Conservation (phyloP, 176 grass and related monocot genomes). For the Pontederia paniculata region DNA sequence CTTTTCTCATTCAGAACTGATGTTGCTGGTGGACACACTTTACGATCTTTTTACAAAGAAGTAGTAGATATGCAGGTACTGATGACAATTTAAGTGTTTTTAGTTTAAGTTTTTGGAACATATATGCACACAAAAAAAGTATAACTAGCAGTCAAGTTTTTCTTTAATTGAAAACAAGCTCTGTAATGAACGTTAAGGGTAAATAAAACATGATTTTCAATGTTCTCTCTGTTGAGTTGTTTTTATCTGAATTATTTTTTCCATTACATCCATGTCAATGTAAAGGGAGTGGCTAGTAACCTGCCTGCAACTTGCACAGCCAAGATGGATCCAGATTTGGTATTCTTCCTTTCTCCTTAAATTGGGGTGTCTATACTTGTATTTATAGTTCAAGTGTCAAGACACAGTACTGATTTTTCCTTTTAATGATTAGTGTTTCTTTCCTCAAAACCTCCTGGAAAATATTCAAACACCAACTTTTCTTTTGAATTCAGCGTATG, state of each 20-base stretch:
- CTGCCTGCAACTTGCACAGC: slow-evolving; percentile 76
- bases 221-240: no score
- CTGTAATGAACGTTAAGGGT: no score
- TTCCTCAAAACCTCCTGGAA: slow-evolving; percentile 48
- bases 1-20: slow-evolving; percentile 38
- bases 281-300: slow-evolving; percentile 52
- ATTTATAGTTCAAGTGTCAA: neutral
- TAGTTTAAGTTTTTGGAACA: neutral
- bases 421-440: slow-evolving; percentile 43
- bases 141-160: no score
- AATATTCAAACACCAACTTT: slow-evolving; percentile 50
- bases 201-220: no score
- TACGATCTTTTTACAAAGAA: slow-evolving; percentile 65
- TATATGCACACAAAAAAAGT: no score
- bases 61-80: slow-evolving; percentile 79
- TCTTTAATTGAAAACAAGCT: no score
- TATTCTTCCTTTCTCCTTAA: slow-evolving; percentile 17
- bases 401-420: neutral
- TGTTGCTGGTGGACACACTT: slow-evolving; percentile 51
- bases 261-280: no score
- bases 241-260: no score
- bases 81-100: neutral
- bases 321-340: slow-evolving; percentile 69
- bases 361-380: neutral
- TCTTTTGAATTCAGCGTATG: slow-evolving; percentile 65